These are phyloP conservation scores for Crassisporium funariophilum DNA, from an alignment of 768 basidiomycete species.

Conservation along the genomic window DNA sequence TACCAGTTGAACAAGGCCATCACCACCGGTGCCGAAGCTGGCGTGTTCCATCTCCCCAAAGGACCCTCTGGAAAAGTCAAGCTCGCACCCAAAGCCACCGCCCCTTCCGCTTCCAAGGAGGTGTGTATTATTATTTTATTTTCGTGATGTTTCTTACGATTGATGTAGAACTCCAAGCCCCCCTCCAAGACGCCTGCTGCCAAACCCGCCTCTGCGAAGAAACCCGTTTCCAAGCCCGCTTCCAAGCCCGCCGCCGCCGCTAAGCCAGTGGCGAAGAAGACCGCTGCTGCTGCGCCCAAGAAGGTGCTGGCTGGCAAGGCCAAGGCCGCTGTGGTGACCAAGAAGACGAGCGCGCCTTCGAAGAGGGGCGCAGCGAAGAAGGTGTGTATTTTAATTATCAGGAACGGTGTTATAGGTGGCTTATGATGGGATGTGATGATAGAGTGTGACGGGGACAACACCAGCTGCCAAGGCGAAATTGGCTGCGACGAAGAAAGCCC, in stretches of 20 bases:
- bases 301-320: constrained; percentile 32
- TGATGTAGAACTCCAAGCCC: constrained; percentile 47
- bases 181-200: constrained; percentile 39
- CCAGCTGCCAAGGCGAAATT: constrained; percentile 43
- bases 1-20: constrained; percentile 84
- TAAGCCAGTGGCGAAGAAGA: constrained; percentile 33
- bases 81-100: constrained; percentile 64
- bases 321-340: constrained; percentile 28
- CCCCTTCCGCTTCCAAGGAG: constrained; percentile 60
- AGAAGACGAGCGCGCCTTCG: constrained; percentile 40
- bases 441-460: constrained; percentile 56
- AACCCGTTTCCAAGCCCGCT: too few species aligned
- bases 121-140: constrained; percentile 32
- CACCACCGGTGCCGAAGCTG: constrained; percentile 48
- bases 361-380: constrained; percentile 66
- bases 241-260: constrained; percentile 30
- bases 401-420: not conserved
- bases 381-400: constrained; percentile 40
- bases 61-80: constrained; percentile 53
- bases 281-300: constrained; percentile 27
- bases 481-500: constrained; percentile 38
- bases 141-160: constrained; percentile 5
- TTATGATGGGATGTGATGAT: constrained; percentile 3
- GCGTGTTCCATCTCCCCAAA: constrained; percentile 51
- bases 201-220: constrained; percentile 36